Conservation (phyloP, 192 early-diverging fungal species). For the Oehlia diaphana region DNA sequence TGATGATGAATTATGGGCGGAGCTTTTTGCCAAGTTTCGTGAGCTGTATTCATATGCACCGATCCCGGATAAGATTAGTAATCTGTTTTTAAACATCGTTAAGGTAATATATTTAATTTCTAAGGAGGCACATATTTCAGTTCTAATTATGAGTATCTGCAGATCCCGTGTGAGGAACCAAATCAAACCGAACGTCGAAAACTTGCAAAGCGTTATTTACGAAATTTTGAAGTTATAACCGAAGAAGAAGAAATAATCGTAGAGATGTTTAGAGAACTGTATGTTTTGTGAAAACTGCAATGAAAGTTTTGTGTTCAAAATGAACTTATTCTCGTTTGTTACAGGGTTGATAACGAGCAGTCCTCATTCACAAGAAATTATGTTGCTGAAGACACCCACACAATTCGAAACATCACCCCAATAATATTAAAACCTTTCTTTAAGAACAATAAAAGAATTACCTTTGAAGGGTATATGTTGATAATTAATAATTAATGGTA, state of each 20-base stretch:
- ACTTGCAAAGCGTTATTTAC: slow-evolving; percentile 13
- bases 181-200: slow-evolving; percentile 13
- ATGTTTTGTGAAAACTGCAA: slow-evolving; percentile 3
- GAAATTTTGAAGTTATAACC: slow-evolving; percentile 1
- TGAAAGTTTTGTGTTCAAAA: background rate
- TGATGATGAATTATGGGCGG: slow-evolving; percentile 16
- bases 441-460: slow-evolving; percentile 9
- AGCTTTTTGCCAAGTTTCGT: slow-evolving; percentile 13
- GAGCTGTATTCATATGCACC: slow-evolving; percentile 10
- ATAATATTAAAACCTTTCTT: slow-evolving; percentile 14
- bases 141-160: slow-evolving; percentile 4
- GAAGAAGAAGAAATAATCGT: slow-evolving; percentile 24
- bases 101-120: slow-evolving; percentile 8
- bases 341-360: slow-evolving; percentile 15
- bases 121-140: background rate
- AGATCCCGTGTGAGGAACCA: slow-evolving; percentile 19
- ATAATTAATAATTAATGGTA: slow-evolving; percentile 11
- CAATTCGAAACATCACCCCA: background rate
- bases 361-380: slow-evolving; percentile 12
- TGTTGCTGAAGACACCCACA: background rate
- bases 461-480: slow-evolving; percentile 10
- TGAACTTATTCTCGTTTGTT: slow-evolving; percentile 13
- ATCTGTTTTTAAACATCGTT: background rate
- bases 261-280: slow-evolving; percentile 20
- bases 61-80: slow-evolving; percentile 12